Base-by-base conservation (phyloP, 495 filamentous ascomycete genomes). In the Penicillium verhagenii region DNA sequence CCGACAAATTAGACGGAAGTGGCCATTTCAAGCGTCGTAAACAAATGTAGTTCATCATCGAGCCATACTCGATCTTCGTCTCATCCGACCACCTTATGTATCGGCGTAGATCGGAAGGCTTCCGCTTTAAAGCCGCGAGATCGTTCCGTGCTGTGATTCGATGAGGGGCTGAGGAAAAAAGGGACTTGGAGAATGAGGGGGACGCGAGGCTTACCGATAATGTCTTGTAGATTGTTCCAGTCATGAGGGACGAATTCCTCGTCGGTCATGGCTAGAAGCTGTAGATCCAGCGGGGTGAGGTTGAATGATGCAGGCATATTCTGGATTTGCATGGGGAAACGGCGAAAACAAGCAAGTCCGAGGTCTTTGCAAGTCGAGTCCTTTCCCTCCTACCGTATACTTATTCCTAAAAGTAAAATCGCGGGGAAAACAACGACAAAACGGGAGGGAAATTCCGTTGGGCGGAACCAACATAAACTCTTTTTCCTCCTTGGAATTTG, bases 41-140 rank as follows among this genome's bases (percentile, higher is more conserved):
- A 37, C 90, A 76, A 56, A 97, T 79, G 64, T 86, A 96, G 61
- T 86, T 84, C 38, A 84, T 89, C 54, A 92, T 88, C 54, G 78
- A 80, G 53, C 91, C 91, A 69, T 94, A 96, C 52, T 84, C 60
- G 26, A 75, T 71, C 56, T 89, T 91, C 47, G 79, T 89, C 43
- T 84, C 71, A 50, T 78, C 72, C 8, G 83, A 84, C 92, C 92
- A 96, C 49, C 81, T 69, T 49, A 94, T 85, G 70, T 97, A 97
- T 44, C 88, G 87, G 64, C 83, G 78, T 9, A 96, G 80, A 65
- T 94, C 89, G 55, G 87, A 91, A 26, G 93, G 93, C 68, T 84
- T 86, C 53, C 93, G 83, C 70, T 89, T 89, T 26, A 97, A 79
- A 11, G 85, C 77, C 24, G 78, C 81, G 60, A 96, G 87, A 42